Conservation (phyloP, 306 rosid species). For the Inga laurina region DNA sequence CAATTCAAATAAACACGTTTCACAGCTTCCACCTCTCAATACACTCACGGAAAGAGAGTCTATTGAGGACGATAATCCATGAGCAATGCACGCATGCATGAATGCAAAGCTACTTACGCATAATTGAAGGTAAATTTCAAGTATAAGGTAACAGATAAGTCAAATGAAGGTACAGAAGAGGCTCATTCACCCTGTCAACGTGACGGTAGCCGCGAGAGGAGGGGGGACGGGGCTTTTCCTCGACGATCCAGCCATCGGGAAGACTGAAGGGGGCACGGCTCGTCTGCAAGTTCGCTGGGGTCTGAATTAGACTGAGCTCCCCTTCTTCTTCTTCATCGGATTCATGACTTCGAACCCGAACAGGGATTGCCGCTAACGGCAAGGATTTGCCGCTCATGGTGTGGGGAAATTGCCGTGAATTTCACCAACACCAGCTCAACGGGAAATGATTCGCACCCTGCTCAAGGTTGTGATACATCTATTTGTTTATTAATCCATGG, state of each 20-base stretch:
- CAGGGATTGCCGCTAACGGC: conserved; percentile 8
- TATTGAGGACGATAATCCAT: background rate
- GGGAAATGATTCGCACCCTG: background rate
- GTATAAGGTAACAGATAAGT: background rate
- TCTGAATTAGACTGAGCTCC: background rate
- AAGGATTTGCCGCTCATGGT: conserved; percentile 18
- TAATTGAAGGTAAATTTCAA: background rate
- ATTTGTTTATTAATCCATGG: background rate
- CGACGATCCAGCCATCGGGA: conserved; percentile 57
- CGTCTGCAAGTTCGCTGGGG: conserved; percentile 29
- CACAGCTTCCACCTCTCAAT: background rate
- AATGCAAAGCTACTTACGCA: background rate
- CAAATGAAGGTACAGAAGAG: background rate
- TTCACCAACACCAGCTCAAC: background rate
- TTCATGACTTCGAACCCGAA: conserved; percentile 11
- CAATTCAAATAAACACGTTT: background rate
- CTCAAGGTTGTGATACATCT: background rate
- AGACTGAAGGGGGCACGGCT: conserved; percentile 33
- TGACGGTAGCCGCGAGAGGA: background rate
- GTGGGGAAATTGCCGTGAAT: background rate
- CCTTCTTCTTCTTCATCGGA: background rate
- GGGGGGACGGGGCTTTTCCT: conserved; percentile 38
- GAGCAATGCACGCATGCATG: conserved; percentile 14
- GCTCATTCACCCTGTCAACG: conserved; percentile 43
- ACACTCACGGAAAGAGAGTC: background rate